Evolutionary conservation across 352 stramenopile species (phyloP).

Genomic region (Globisporangium mamillatum): DNA sequence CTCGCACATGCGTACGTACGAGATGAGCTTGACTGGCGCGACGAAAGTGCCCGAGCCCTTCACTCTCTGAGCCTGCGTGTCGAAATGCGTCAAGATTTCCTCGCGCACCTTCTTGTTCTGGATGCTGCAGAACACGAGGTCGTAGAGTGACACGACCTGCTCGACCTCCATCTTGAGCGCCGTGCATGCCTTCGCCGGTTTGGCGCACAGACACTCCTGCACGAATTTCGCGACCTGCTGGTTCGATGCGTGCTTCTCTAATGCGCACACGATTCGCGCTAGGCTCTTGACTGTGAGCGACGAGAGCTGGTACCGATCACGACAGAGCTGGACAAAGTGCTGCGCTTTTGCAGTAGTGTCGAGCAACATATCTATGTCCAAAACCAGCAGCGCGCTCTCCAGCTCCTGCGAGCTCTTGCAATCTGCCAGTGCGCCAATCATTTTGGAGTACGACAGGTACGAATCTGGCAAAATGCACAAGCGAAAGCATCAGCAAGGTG

Average conservation of each 20-base stretch:
- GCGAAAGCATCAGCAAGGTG: not conserved
- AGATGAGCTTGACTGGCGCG: slow-evolving; percentile 18
- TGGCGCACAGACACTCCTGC: slow-evolving; percentile 17
- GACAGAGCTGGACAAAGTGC: slow-evolving; percentile 10
- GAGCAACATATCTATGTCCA: slow-evolving; percentile 1
- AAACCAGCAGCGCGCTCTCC: not conserved
- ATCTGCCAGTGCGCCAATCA: not conserved
- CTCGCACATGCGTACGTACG: slow-evolving; percentile 10
- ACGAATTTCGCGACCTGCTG: slow-evolving; percentile 14
- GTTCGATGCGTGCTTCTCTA: slow-evolving; percentile 8
- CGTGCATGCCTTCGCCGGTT: slow-evolving; percentile 9
- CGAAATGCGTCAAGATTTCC: slow-evolving; percentile 19
- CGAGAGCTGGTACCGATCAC: slow-evolving; percentile 7
- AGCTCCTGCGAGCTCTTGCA: slow-evolving; percentile 9
- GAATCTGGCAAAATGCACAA: not conserved
- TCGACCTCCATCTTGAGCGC: slow-evolving; percentile 22
- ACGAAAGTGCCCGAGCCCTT: not conserved
- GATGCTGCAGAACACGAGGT: slow-evolving; percentile 15
- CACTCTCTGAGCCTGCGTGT: slow-evolving; percentile 10
- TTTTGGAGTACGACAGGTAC: not conserved
- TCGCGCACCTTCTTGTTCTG: slow-evolving; percentile 9
- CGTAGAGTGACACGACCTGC: slow-evolving; percentile 18
- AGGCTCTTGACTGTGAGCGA: slow-evolving; percentile 10
- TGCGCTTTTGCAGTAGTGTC: slow-evolving; percentile 4
- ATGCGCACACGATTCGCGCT: slow-evolving; percentile 13